A percentile compares a stretch with the other conserved stretches of the same genome.
phyloP scores from a whole-genome alignment of 2,329 filamentous ascomycete genomes.

The Nigrograna mackinnonii region DNA sequence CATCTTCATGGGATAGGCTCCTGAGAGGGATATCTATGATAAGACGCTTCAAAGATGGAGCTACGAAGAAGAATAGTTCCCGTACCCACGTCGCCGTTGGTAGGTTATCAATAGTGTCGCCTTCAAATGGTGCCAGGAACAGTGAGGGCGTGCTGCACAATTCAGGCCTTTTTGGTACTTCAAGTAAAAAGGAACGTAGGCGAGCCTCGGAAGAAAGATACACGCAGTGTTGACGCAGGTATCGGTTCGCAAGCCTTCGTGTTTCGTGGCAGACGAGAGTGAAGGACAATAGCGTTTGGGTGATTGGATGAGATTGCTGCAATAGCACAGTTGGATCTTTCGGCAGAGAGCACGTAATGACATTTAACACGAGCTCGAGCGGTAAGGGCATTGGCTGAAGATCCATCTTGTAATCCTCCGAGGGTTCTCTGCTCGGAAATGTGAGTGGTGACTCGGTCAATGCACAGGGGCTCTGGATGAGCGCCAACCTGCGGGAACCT shows the following conservation, averaged over 20 bases:
- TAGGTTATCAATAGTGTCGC: constrained; percentile 46
- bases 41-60: constrained; percentile 47
- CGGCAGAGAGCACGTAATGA: constrained; percentile 26
- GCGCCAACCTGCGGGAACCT: too few relatives aligned
- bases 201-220: constrained; percentile 44
- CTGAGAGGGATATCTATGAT: constrained; percentile 55
- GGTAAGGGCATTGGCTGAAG: constrained; percentile 19
- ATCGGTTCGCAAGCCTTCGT: constrained; percentile 43
- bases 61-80: constrained; percentile 48
- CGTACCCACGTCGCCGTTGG: constrained; percentile 46
- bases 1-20: constrained; percentile 47
- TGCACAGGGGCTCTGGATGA: too few relatives aligned
- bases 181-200: constrained; percentile 28
- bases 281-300: constrained; percentile 51
- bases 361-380: constrained; percentile 29
- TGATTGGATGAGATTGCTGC: constrained; percentile 43
- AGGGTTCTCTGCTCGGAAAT: background rate
- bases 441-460: constrained; percentile 9
- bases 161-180: constrained; percentile 14
- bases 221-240: constrained; percentile 52
- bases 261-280: constrained; percentile 49
- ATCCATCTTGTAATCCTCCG: constrained; percentile 11
- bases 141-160: constrained; percentile 42
- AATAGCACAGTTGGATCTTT: constrained; percentile 25
- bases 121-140: constrained; percentile 31